Percentiles rank a stretch among this genome's conserved stretches.
phyloP scores from a whole-genome alignment of 352 stramenopile species.

The Phytophthora boehmeriae region DNA sequence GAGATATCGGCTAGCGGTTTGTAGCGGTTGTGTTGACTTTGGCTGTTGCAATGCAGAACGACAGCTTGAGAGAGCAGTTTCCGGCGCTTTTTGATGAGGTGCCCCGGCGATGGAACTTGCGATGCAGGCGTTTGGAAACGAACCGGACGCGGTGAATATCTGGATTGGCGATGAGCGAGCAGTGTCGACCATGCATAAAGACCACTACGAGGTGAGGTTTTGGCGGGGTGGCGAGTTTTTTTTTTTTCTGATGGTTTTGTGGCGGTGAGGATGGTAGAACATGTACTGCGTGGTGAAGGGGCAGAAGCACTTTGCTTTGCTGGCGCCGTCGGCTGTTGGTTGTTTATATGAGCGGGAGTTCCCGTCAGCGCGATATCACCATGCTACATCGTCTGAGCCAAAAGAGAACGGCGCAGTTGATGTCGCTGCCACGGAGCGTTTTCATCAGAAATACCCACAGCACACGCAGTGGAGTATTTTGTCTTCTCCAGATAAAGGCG shows the following conservation, averaged over 20 bases:
- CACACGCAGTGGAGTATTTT: slow-evolving; percentile 58
- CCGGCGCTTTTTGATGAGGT: slow-evolving; percentile 69
- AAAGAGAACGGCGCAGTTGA: slow-evolving; percentile 32
- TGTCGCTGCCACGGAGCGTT: slow-evolving; percentile 37
- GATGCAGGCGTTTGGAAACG: slow-evolving; percentile 76
- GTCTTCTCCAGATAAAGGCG: slow-evolving; percentile 47
- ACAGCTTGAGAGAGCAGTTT: slow-evolving; percentile 78
- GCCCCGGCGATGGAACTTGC: slow-evolving; percentile 62
- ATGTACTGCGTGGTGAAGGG: slow-evolving; percentile 97
- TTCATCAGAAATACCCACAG: slow-evolving; percentile 59
- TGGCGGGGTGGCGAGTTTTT: background rate
- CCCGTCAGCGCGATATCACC: slow-evolving; percentile 62
- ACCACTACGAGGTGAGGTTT: slow-evolving; percentile 93
- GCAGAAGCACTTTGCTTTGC: slow-evolving; percentile 95
- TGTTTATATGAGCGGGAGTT: slow-evolving; percentile 91
- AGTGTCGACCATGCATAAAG: slow-evolving; percentile 97
- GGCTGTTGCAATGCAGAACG: slow-evolving; percentile 45
- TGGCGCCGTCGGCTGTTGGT: slow-evolving; percentile 86
- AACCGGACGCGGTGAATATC: slow-evolving; percentile 94
- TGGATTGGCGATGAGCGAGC: slow-evolving; percentile 97
- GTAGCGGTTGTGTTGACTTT: background rate
- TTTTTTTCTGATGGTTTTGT: slow-evolving; percentile 9
- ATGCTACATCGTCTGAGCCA: slow-evolving; percentile 26
- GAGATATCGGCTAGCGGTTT: background rate
- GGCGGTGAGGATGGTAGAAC: slow-evolving; percentile 69